These are phyloP conservation scores for Vigna mungo DNA, from an alignment of 306 rosid genomes.

Conservation along the genomic window DNA sequence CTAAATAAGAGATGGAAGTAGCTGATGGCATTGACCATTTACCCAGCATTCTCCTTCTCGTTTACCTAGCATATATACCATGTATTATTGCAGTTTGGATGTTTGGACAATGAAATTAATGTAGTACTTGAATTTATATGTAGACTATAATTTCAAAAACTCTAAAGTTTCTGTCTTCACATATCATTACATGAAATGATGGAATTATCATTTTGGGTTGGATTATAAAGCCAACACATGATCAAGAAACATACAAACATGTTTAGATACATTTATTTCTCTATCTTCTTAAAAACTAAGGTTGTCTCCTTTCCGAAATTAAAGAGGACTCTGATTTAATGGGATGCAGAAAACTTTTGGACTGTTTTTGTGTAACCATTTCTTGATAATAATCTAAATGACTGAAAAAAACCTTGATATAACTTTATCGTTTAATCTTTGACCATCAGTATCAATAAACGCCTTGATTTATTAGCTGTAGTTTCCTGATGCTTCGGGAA, in stretches of 20 bases:
- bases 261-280: too few species aligned
- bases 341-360: too few species aligned
- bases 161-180: not conserved
- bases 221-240: not conserved
- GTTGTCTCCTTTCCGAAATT: too few species aligned
- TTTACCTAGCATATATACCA: constrained; percentile 20
- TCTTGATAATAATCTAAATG: too few species aligned
- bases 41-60: constrained; percentile 12
- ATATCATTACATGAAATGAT: constrained; percentile 11
- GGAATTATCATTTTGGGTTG: not conserved
- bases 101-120: not conserved
- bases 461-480: not conserved
- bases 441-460: not conserved
- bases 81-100: not conserved
- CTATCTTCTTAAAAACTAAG: too few species aligned
- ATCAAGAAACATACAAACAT: too few species aligned
- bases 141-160: not conserved
- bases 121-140: not conserved
- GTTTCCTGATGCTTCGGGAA: not conserved
- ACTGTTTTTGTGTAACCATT: too few species aligned
- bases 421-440: too few species aligned
- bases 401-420: too few species aligned
- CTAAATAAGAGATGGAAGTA: constrained; percentile 39
- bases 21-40: constrained; percentile 16
- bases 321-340: too few species aligned